Evolutionary conservation across 1,139 yeast species (phyloP), one percentile per base, ranked within the genome.

Genomic region (Suhomyces taliae): DNA sequence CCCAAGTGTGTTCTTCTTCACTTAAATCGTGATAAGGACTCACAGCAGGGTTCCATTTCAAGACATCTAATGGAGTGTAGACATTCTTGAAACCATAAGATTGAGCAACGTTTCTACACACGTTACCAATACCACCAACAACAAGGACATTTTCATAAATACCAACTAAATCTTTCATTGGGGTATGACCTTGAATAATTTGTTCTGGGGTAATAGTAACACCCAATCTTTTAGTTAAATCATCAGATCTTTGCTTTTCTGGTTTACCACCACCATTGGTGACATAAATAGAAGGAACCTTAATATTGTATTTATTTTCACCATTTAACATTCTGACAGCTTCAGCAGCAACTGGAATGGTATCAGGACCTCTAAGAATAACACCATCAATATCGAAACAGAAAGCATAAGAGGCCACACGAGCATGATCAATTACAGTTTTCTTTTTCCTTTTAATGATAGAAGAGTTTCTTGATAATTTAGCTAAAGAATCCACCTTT

Each of bases 231-330:
- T 77, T 71, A 34, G 84, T 73, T 59, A 88, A 74, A 57, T 87
- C 91, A 45, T 76, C 76, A 38, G 93, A 85, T 59, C 96, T 73
- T 19, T 78, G 83, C 52, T 74, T 67, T 62, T 88, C 96, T 7
- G 90, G 87, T 61, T 86, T 82, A 45, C 96, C 96, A 56, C 95
- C 95, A 55, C 96, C 96, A 63, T 88, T 88, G 46, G 96, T 88
- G 55, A 88, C 93, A 66, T 85, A 87, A 51, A 88, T 86, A 58
- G 85, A 86, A 4, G 96, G 95, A n/a, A 87, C 90, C 56, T 80
- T 82, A 58, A 87, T 84, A 62, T 86, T 81, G 72, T 87, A 87
- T 61, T 84, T 79, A 71, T 87, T 87, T 39, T 83, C 82, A 48
- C 95, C 95, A 58, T 87, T 83, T 53, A 88, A 74, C 71, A 86